Base-by-base conservation (phyloP, 179 eudicot species). In the Spinacia oleracea region DNA sequence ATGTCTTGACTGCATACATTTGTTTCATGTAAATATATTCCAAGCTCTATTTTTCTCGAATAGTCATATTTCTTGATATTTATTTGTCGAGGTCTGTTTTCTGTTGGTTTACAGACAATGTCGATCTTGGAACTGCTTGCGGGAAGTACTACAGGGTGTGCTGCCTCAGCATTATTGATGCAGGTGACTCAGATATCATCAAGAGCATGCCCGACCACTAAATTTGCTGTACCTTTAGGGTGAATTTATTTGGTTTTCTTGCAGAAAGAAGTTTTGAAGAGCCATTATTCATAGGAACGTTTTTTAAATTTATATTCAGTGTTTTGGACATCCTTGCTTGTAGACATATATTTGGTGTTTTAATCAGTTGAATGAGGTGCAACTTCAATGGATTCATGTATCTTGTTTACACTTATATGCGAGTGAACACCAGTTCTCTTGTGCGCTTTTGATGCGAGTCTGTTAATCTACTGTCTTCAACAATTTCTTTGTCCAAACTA, bases 161-260 rank as follows among this genome's bases (percentile, higher is more conserved):
- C 78, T 93, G 98, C 88, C 97, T 93, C 73, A 91, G 98, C 80
- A 84, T 93, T 70, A 80, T 92, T 11, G 93, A 93, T 58, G 87
- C 97, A 85, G 97, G 97, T 82, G 97, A 92, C 81, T 92, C 92
- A n/a, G 97, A 92, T 70, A 92, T 92, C 88, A 92, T 92, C 83
- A 91, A 91, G 87, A 83, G 76, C 84, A 84, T 91, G 85, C 92
- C 93, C 29, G 91, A 87, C 79, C 91, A 91, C 73, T 91, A 79
- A 87, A 63, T 40, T 27, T 66, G 46, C 55, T 9, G 40, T n/a
- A n/a, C 31, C 18, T 64, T 31, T n/a, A n/a, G n/a, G n/a, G n/a
- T n/a, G n/a, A n/a, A n/a, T n/a, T n/a, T n/a, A n/a, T n/a, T n/a
- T n/a, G n/a, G n/a, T n/a, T n/a, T n/a, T n/a, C n/a, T n/a, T n/a